phyloP scores from a whole-genome alignment of 164 flowering plant genomes.

The Cinnamomum micranthum region DNA sequence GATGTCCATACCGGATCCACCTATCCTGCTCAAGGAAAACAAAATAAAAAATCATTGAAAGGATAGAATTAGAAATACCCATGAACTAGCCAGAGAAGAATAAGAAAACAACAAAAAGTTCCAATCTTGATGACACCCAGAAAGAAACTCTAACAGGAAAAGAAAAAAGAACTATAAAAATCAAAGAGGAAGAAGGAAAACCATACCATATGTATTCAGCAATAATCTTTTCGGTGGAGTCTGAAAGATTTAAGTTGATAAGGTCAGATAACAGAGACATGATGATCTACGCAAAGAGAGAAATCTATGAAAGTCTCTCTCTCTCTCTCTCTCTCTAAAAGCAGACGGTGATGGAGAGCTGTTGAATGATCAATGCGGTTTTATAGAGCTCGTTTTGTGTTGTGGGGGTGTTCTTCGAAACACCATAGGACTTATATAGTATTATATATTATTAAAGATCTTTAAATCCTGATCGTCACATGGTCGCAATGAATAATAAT shows the following conservation, averaged over 20 bases:
- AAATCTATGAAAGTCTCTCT: not conserved
- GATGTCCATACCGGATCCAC: constrained; percentile 51
- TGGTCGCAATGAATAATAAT: too few relatives aligned
- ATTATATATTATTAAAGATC: too few relatives aligned
- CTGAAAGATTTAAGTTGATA: constrained; percentile 22
- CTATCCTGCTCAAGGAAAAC: constrained; percentile 32
- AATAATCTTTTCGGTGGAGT: constrained; percentile 17
- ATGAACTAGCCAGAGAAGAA: too few relatives aligned
- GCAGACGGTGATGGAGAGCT: not conserved
- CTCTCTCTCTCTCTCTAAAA: not conserved
- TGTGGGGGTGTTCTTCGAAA: not conserved
- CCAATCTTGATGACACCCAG: not conserved
- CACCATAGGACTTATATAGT: not conserved
- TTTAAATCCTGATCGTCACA: too few relatives aligned
- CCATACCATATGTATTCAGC: constrained; percentile 21
- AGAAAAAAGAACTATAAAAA: too few relatives aligned
- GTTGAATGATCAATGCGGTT: not conserved
- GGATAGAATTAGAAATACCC: not conserved
- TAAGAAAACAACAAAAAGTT: too few relatives aligned
- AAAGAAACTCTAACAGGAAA: not conserved
- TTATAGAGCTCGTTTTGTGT: not conserved
- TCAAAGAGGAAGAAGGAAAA: not conserved
- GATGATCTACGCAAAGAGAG: not conserved
- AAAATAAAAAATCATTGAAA: not conserved
- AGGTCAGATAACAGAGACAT: constrained; percentile 17